Evolutionary conservation across 2,329 filamentous ascomycete species (phyloP), one percentile per base, ranked within the genome.

Genomic region (Colletotrichum chlorophyti): DNA sequence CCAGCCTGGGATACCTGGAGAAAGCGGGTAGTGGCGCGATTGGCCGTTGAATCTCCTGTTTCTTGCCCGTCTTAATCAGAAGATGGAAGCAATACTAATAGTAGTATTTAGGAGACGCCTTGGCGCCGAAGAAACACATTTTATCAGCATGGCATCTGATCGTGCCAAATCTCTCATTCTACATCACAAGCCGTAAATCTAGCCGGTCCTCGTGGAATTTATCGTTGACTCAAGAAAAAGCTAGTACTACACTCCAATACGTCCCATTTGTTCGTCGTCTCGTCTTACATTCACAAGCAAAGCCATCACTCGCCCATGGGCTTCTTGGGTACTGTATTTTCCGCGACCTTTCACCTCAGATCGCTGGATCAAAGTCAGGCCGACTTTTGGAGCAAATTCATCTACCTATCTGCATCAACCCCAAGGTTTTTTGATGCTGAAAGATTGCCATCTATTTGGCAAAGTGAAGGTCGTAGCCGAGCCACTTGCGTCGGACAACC

Each of bases 381-480:
- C 37, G 55, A 48, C 14, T 15, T 27, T 10, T 38, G 38, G 21
- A 45, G 37, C 21, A 48, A 31, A 17, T 49, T 55, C 51, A 8
- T 54, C 21, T 55, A 15, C 24, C 5, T 27, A 15, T 38, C 11
- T 45, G 29, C 32, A 34, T 38, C 42, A 42, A 34, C 32, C 10
- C 21, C 38, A 6, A 11, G 19, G 12, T 24, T 37, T 19, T 12
- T 40, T 32, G 55, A 43, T 37, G n/a, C n/a, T 26, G 23, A 12
- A 7, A 26, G 11, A 4, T 31, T 24, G 31, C 31, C 35, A n/a
- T 61, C 79, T 90, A 99, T 85, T 99, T 99, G 59, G 95, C 95
- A 80, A 99, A 99, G 79, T 99, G 95, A 72, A 99, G 83, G 74
- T 99, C 95, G 73, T 98, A 99, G 64, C 91, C 91, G 65, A 99